Percentiles rank a stretch among this genome's conserved stretches.
These are phyloP conservation scores for Neobulgaria alba DNA, from an alignment of 2,329 filamentous ascomycete species.

Conservation along the genomic window DNA sequence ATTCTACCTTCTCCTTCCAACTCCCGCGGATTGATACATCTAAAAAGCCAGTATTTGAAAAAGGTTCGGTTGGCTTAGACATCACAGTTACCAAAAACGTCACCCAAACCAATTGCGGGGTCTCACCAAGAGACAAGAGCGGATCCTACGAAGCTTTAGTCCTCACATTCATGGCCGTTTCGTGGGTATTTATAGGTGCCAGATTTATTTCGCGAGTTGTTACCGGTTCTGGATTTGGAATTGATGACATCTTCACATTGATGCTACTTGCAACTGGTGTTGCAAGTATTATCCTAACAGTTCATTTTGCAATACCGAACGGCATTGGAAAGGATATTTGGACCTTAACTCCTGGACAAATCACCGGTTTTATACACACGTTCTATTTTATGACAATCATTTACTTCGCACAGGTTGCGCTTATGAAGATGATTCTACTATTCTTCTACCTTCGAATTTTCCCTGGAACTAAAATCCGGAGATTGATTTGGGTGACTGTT, in stretches of 20 bases:
- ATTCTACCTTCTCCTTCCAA: too few species aligned
- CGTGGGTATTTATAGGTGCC: conserved; percentile 6
- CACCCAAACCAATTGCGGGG: conserved; percentile 5
- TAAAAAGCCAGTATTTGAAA: conserved; percentile 31
- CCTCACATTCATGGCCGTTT: conserved; percentile 5
- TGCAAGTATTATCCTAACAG: conserved; percentile 6
- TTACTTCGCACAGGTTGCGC: conserved; percentile 39
- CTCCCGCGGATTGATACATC: neutral
- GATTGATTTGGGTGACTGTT: conserved; percentile 36
- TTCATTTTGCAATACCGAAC: conserved; percentile 30
- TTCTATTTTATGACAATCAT: conserved; percentile 37
- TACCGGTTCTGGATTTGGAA: conserved; percentile 2
- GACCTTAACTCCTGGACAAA: conserved; percentile 9
- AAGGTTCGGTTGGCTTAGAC: conserved; percentile 18
- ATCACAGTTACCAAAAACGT: conserved; percentile 8
- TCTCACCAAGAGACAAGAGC: conserved; percentile 7
- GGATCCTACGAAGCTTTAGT: conserved; percentile 4
- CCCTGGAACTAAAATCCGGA: conserved; percentile 31
- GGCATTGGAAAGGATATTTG: conserved; percentile 16
- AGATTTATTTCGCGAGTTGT: conserved; percentile 7
- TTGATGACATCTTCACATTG: conserved; percentile 8
- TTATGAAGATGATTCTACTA: conserved; percentile 43
- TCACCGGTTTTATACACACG: conserved; percentile 31
- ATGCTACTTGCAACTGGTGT: conserved; percentile 6
- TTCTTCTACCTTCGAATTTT: conserved; percentile 50